Evolutionary conservation across 768 basidiomycete genomes (phyloP), one percentile per base, ranked within the genome.

Genomic region (Sarcodon sp.): DNA sequence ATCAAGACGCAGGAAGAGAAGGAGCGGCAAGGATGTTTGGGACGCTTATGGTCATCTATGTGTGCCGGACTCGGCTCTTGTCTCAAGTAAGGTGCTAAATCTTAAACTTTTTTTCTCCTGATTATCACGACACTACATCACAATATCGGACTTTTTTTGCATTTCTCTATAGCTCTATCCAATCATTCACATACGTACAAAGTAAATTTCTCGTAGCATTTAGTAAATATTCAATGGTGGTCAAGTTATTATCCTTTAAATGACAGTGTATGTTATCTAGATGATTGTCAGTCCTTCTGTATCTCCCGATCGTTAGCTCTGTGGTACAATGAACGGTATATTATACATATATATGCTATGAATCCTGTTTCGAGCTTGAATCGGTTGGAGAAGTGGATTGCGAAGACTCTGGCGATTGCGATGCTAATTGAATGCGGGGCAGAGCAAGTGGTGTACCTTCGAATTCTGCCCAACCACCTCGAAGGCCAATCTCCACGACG

Each of bases 401-500:
- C 35, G n/a, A 4, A 6, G 35, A 33, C 5, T 9, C 36, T 37
- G 36, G 11, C 7, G 39, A 41, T 18, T 13, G 46, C 15, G 64
- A 57, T 6, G 61, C 54, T 2, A 69, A 57, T 43, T 68, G 57
- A 12, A 75, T 59, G 33, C 63, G 69, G 5, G 77, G 71, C 0
- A 75, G 44, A 44, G 66, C 66, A 39, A 86, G 53, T 3, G 81
- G 79, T 4, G 76, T 78, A 31, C 69, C 73, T 36, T 81, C 68
- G 51, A 83, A 73, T 54, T 83, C 80, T 18, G 72, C 72, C 79
- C 75, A 80, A 0, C 79, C 80, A 3, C 75, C 73, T 35, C 75
- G 67, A 44, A 80, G 53, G 1, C 82, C 80, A 47, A 83, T 77
- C 45, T 84, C 80, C 7, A 87, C 78, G 7, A 88, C 65, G 15